phyloP scores from a whole-genome alignment of 805 yeast species.

The Metschnikowia kofuensis region DNA sequence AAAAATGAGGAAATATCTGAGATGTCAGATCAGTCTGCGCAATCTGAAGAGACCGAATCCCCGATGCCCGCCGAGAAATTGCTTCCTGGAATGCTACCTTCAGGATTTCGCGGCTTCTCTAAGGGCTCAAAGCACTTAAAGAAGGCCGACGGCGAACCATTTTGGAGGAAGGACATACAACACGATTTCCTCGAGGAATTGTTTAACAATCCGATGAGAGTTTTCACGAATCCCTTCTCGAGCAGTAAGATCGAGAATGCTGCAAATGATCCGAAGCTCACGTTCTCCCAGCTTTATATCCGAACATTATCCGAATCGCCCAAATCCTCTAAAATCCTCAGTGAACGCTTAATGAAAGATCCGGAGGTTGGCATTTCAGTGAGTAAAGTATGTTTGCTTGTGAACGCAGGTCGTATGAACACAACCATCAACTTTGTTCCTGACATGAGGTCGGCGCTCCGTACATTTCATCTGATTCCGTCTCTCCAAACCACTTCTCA shows the following conservation, averaged over 20 bases:
- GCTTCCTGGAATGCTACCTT: constrained; percentile 8
- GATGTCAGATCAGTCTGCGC: not conserved
- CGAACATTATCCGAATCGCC: constrained; percentile 78
- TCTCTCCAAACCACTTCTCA: constrained; percentile 71
- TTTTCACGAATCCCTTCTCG: constrained; percentile 65
- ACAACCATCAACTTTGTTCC: constrained; percentile 93
- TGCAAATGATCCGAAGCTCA: constrained; percentile 45
- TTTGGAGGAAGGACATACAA: constrained; percentile 86
- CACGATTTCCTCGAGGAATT: constrained; percentile 67
- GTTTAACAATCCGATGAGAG: constrained; percentile 59
- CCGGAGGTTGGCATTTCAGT: constrained; percentile 64
- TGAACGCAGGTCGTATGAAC: constrained; percentile 90
- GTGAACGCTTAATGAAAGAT: constrained; percentile 69
- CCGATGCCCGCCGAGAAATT: not conserved
- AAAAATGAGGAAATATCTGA: not conserved
- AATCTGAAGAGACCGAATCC: not conserved
- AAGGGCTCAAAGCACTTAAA: constrained; percentile 61
- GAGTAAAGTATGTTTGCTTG: constrained; percentile 79
- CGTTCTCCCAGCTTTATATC: constrained; percentile 82
- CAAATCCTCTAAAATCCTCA: constrained; percentile 77
- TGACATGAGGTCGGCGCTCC: constrained; percentile 88
- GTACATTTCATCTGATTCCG: constrained; percentile 94
- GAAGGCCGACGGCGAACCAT: constrained; percentile 88
- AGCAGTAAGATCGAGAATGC: constrained; percentile 37
- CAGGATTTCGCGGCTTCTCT: constrained; percentile 13